Conservation (phyloP, 805 yeast species). For the Blastobotrys parvus region DNA sequence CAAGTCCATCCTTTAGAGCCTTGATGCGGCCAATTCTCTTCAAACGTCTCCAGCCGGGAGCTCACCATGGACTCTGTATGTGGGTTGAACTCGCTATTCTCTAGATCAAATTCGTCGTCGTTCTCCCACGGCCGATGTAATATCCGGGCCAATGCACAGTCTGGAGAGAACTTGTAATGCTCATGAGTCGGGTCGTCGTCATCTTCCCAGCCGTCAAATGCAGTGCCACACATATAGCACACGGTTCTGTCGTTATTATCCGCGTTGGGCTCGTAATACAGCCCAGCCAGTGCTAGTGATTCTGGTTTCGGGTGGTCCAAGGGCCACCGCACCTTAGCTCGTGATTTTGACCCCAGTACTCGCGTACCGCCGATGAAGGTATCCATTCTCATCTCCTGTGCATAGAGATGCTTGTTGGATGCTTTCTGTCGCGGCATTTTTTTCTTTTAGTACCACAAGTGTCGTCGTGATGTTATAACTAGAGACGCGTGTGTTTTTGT, state of each 20-base stretch:
- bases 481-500: too few species aligned
- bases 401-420: constrained; percentile 2
- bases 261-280: constrained; percentile 47
- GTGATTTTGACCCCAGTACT: constrained; percentile 11
- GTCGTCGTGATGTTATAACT: too few species aligned
- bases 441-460: neutral
- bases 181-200: constrained; percentile 43
- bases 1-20: constrained; percentile 34
- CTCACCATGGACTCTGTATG: constrained; percentile 15
- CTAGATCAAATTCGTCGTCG: constrained; percentile 8
- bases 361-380: constrained; percentile 10
- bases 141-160: constrained; percentile 30
- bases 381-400: constrained; percentile 12
- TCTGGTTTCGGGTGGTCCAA: constrained; percentile 22
- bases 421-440: neutral
- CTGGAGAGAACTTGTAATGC: constrained; percentile 33
- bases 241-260: constrained; percentile 42
- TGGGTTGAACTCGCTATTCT: constrained; percentile 15
- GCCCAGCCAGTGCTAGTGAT: constrained; percentile 48
- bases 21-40: constrained; percentile 38
- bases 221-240: constrained; percentile 49
- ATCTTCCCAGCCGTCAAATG: constrained; percentile 52
- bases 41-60: constrained; percentile 21
- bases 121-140: constrained; percentile 6
- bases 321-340: constrained; percentile 20